Evolutionary conservation across 106 monocot species (phyloP).

Genomic region (Alisma plantagoaquatica): DNA sequence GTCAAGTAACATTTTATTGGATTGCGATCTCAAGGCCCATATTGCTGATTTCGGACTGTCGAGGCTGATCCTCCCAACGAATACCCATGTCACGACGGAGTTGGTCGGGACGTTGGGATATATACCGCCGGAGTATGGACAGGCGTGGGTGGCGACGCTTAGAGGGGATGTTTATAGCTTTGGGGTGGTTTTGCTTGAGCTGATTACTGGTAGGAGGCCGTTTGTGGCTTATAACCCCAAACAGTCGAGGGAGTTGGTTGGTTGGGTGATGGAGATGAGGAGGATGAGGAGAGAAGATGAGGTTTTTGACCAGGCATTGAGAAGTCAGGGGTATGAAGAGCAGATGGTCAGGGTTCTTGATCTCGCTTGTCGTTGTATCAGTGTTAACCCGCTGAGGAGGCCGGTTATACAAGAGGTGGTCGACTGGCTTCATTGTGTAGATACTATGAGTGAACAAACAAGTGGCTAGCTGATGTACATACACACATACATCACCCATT

Average conservation of each 20-base stretch:
- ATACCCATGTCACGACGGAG: slow-evolving; percentile 69
- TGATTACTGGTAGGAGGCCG: slow-evolving; percentile 19
- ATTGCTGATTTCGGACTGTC: slow-evolving; percentile 66
- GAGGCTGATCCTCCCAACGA: slow-evolving; percentile 36
- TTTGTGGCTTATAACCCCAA: slow-evolving; percentile 6
- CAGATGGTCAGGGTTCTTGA: slow-evolving; percentile 22
- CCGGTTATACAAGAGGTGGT: slow-evolving; percentile 13
- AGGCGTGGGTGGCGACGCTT: slow-evolving; percentile 13
- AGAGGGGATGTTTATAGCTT: slow-evolving; percentile 20
- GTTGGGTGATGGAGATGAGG: slow-evolving; percentile 13
- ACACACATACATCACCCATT: too few species aligned
- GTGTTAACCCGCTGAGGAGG: slow-evolving; percentile 10
- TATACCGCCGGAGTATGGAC: slow-evolving; percentile 59
- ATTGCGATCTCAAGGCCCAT: slow-evolving; percentile 35
- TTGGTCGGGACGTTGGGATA: slow-evolving; percentile 68
- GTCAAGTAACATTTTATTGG: slow-evolving; percentile 65
- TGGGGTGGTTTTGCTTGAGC: slow-evolving; percentile 16
- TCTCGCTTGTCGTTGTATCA: slow-evolving; percentile 12
- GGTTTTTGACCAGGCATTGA: slow-evolving; percentile 9
- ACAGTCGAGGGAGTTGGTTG: slow-evolving; percentile 9
- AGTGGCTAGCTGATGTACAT: too few species aligned
- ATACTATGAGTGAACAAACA: too few species aligned
- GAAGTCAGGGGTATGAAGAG: slow-evolving; percentile 10
- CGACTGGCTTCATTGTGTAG: slow-evolving; percentile 8
- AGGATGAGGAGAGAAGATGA: slow-evolving; percentile 9